These are phyloP conservation scores for Globisporangium parvum DNA, from an alignment of 352 stramenopile species.

Conservation along the genomic window DNA sequence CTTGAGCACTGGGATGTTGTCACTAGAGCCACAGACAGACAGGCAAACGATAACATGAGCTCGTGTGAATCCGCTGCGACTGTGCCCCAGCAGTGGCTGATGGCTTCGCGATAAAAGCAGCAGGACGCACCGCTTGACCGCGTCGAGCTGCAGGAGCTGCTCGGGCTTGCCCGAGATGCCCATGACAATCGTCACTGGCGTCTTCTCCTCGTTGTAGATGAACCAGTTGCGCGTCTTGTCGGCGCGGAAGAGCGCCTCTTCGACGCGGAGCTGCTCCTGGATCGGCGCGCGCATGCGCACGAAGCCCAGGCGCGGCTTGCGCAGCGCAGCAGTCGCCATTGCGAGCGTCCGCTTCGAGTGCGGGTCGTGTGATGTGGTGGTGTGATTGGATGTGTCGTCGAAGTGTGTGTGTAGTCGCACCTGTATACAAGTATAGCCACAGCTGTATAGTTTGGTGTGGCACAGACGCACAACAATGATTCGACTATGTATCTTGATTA, in stretches of 20 bases:
- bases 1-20: constrained; percentile 86
- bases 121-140: constrained; percentile 57
- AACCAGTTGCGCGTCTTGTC: constrained; percentile 81
- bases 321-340: constrained; percentile 5
- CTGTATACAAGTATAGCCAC: no score
- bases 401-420: no score
- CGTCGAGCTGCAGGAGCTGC: constrained; percentile 79
- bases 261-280: constrained; percentile 83
- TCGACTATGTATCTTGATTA: no score
- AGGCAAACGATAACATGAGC: no score
- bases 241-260: constrained; percentile 92
- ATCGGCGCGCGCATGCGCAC: constrained; percentile 68
- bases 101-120: not conserved
- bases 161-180: constrained; percentile 94
- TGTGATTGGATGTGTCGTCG: constrained; percentile 6
- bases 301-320: constrained; percentile 59
- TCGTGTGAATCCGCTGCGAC: not conserved
- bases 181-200: constrained; percentile 88
- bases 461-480: no score
- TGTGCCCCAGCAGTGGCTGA: not conserved
- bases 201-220: constrained; percentile 68
- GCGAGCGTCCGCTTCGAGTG: not conserved
- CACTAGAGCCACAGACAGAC: constrained; percentile 24
- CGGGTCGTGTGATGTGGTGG: no score
- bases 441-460: no score